Evolutionary conservation across 2,329 filamentous ascomycete genomes (phyloP).

Genomic region (Alternaria alternata): DNA sequence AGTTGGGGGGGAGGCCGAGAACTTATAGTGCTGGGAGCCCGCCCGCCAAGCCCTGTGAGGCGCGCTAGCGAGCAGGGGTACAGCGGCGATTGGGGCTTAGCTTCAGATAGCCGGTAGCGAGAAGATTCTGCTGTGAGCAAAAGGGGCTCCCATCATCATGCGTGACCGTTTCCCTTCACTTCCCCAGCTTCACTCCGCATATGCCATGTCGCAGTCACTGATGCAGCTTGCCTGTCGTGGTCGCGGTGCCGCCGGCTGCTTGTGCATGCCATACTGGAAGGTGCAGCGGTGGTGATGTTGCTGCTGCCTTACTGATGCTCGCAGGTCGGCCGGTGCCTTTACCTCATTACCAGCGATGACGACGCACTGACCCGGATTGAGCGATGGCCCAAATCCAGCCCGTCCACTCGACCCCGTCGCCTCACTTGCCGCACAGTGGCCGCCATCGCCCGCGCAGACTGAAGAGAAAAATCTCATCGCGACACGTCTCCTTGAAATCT

Average conservation of each 20-base stretch:
- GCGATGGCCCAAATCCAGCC: constrained; percentile 19
- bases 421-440: constrained; percentile 28
- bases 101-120: constrained; percentile 34
- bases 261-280: background rate
- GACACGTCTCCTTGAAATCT: constrained; percentile 6
- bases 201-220: background rate
- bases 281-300: constrained; percentile 3
- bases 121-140: constrained; percentile 36
- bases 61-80: constrained; percentile 19
- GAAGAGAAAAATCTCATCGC: constrained; percentile 25
- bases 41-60: constrained; percentile 18
- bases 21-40: constrained; percentile 34
- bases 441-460: constrained; percentile 17
- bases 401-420: constrained; percentile 35
- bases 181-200: constrained; percentile 18
- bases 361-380: constrained; percentile 32
- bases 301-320: constrained; percentile 13
- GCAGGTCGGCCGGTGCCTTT: constrained; percentile 12
- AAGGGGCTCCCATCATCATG: constrained; percentile 36
- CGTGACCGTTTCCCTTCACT: constrained; percentile 26
- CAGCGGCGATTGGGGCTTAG: constrained; percentile 20
- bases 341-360: constrained; percentile 31
- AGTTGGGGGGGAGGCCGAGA: constrained; percentile 30
- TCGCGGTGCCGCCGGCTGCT: constrained; percentile 2
- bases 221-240: background rate